These are phyloP conservation scores for Akanthomyces uredinophilus DNA, from an alignment of 2,329 filamentous ascomycete genomes.

Conservation along the genomic window DNA sequence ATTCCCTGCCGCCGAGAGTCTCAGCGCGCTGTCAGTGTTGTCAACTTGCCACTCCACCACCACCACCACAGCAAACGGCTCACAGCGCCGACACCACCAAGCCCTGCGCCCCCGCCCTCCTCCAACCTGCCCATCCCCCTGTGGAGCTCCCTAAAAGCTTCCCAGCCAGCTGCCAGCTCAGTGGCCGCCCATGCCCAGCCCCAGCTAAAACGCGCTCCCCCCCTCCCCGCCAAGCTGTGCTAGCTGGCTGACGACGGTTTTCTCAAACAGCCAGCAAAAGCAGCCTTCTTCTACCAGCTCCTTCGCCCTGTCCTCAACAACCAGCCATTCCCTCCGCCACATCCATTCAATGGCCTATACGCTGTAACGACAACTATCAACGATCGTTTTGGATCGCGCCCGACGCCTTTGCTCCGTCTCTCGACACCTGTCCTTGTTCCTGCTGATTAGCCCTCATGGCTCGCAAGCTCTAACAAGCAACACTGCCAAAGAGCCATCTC, in stretches of 20 bases:
- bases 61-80: too few relatives aligned
- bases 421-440: not conserved
- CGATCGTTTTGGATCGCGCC: not conserved
- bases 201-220: not conserved
- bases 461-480: not conserved
- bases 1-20: too few relatives aligned
- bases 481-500: not conserved
- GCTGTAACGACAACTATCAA: not conserved
- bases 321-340: not conserved
- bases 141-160: not conserved
- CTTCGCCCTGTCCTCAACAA: not conserved
- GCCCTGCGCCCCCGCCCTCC: too few relatives aligned
- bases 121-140: too few relatives aligned
- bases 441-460: conserved; percentile 7
- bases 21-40: too few relatives aligned
- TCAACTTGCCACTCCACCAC: too few relatives aligned
- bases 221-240: not conserved
- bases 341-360: not conserved
- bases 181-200: too few relatives aligned
- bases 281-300: not conserved
- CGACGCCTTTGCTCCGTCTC: not conserved
- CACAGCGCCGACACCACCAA: too few relatives aligned
- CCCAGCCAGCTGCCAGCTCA: not conserved
- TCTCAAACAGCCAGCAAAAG: not conserved
- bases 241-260: not conserved